phyloP scores from a whole-genome alignment of 805 yeast species.

The Candida taoyuanica region DNA sequence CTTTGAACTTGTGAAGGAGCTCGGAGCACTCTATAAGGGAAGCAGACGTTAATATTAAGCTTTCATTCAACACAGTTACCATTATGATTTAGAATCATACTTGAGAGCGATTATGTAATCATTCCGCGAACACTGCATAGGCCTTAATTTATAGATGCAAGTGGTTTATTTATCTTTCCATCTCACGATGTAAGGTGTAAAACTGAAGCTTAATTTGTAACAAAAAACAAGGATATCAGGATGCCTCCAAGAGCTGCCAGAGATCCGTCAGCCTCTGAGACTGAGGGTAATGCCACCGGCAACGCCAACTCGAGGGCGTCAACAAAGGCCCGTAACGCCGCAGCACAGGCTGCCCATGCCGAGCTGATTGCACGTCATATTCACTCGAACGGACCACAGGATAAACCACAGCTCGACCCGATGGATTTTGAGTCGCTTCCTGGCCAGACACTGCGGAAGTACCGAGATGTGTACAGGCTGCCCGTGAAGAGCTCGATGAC shows the following conservation, averaged over 20 bases:
- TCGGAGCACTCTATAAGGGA: slow-evolving; percentile 9
- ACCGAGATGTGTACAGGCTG: slow-evolving; percentile 56
- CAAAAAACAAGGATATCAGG: not conserved
- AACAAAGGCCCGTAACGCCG: slow-evolving; percentile 56
- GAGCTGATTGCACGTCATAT: slow-evolving; percentile 64
- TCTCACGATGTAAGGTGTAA: no score
- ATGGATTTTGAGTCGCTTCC: slow-evolving; percentile 67
- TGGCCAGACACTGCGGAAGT: slow-evolving; percentile 60
- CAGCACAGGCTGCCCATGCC: slow-evolving; percentile 65
- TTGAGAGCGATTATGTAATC: no score
- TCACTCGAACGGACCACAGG: slow-evolving; percentile 68
- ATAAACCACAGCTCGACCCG: slow-evolving; percentile 47
- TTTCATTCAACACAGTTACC: no score
- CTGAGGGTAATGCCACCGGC: slow-evolving; percentile 15
- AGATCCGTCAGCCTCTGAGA: slow-evolving; percentile 26
- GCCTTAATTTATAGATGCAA: no score
- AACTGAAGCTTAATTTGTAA: not conserved
- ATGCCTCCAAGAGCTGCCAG: slow-evolving; percentile 24
- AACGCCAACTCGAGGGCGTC: slow-evolving; percentile 36
- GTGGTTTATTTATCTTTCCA: no score
- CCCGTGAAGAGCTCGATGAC: slow-evolving; percentile 58
- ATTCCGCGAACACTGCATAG: no score
- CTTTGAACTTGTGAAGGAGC: slow-evolving; percentile 20
- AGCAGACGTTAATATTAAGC: not conserved
- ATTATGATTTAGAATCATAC: no score